A percentile compares a stretch with the other conserved stretches of the same genome.
Evolutionary conservation across 2,329 filamentous ascomycete genomes (phyloP).

Genomic region (Boeremia lycopersici): DNA sequence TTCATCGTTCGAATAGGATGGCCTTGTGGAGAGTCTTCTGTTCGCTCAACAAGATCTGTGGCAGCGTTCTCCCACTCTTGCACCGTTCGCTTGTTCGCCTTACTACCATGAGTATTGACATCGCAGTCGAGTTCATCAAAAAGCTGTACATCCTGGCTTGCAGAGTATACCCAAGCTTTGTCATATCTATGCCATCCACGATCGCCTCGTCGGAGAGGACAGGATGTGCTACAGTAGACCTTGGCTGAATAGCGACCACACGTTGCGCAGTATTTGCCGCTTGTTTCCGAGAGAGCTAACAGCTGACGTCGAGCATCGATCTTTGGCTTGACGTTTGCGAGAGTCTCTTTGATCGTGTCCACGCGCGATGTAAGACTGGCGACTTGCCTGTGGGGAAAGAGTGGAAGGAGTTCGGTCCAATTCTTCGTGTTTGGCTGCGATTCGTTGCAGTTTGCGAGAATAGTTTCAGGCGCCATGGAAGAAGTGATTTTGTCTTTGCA

Average conservation of each 20-base stretch:
- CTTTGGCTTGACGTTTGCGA: neutral
- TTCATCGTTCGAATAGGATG: neutral
- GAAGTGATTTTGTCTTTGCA: neutral
- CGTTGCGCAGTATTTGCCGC: neutral
- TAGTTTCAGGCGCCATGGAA: neutral
- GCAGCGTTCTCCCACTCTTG: neutral
- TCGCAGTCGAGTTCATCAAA: neutral
- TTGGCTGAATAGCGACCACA: neutral
- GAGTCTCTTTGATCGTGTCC: neutral
- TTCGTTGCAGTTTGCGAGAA: neutral
- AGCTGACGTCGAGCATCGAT: conserved; percentile 1
- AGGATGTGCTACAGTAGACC: neutral
- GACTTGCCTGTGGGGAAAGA: neutral
- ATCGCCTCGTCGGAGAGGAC: neutral
- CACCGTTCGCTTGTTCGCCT: neutral
- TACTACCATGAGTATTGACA: neutral
- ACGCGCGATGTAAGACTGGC: neutral
- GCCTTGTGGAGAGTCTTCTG: neutral
- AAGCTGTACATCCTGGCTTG: neutral
- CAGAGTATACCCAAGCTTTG: neutral
- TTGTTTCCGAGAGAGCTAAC: neutral
- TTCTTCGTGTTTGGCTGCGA: neutral
- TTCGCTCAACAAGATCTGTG: neutral
- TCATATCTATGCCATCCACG: neutral
- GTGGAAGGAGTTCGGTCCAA: neutral